A percentile compares a stretch with the other conserved stretches of the same genome.
phyloP scores from a whole-genome alignment of 139 green algal species.

The Diplosphaera chodatii region DNA sequence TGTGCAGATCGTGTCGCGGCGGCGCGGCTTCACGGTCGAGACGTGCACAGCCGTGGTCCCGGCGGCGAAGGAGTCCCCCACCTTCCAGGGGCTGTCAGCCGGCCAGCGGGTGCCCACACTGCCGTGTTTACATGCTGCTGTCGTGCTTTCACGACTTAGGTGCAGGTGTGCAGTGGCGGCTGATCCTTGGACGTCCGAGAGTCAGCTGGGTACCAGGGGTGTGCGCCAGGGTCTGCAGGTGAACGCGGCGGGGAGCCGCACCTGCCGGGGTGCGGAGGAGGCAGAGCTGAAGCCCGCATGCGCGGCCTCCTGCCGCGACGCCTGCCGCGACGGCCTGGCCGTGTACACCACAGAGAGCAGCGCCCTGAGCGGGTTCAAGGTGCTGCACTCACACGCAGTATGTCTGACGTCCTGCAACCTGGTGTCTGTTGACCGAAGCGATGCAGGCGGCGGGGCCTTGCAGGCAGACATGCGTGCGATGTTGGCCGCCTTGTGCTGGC shows the following conservation, averaged over 20 bases:
- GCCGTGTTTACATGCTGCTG: too few species aligned
- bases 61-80: constrained; percentile 27
- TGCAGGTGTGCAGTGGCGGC: too few species aligned
- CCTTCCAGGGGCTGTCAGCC: constrained; percentile 27
- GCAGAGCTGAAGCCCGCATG: constrained; percentile 30
- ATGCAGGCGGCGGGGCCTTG: too few species aligned
- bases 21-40: constrained; percentile 35
- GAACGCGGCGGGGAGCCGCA: neutral
- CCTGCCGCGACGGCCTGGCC: constrained; percentile 15
- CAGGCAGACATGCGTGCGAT: too few species aligned
- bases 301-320: constrained; percentile 15
- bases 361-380: neutral
- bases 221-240: too few species aligned
- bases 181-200: too few species aligned
- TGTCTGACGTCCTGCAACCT: too few species aligned
- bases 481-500: too few species aligned
- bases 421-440: too few species aligned
- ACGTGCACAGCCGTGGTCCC: constrained; percentile 26
- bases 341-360: constrained; percentile 3
- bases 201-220: too few species aligned
- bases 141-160: too few species aligned
- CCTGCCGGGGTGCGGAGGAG: constrained; percentile 21
- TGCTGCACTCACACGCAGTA: too few species aligned
- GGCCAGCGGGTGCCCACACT: constrained; percentile 44
- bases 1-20: constrained; percentile 19